Percentiles rank a stretch among this genome's conserved stretches.
phyloP scores from a whole-genome alignment of 192 early-diverging fungal species.

The Chytriomyces hyalinus region DNA sequence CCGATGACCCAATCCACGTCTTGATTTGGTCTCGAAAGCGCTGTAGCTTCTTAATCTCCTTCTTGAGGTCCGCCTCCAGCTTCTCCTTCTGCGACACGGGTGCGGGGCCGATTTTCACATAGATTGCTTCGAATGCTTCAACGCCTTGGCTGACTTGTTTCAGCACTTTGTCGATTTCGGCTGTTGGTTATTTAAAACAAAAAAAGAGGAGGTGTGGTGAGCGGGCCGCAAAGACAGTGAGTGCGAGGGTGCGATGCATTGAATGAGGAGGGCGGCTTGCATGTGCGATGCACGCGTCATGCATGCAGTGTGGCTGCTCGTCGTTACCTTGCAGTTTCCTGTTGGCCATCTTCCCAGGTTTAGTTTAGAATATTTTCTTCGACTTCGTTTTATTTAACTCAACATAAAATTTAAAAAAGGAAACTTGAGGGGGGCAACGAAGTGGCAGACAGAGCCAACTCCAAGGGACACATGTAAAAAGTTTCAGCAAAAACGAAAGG shows the following conservation, averaged over 20 bases:
- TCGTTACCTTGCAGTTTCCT: not conserved
- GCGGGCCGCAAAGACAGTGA: too few relatives aligned
- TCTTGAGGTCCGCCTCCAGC: slow-evolving; percentile 93
- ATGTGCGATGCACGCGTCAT: not conserved
- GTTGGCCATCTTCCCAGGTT: not conserved
- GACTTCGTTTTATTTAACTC: too few relatives aligned
- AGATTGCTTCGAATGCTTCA: slow-evolving; percentile 89
- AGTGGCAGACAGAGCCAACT: too few relatives aligned
- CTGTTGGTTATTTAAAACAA: slow-evolving; percentile 45
- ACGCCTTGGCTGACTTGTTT: slow-evolving; percentile 97
- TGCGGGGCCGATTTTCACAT: slow-evolving; percentile 72
- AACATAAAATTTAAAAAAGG: too few relatives aligned
- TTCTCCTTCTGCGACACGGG: slow-evolving; percentile 95
- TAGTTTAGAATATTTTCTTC: too few relatives aligned
- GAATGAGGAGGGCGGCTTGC: not conserved
- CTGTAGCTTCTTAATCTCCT: slow-evolving; percentile 99
- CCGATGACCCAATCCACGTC: slow-evolving; percentile 90
- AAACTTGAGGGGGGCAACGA: too few relatives aligned
- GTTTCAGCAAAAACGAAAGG: too few relatives aligned
- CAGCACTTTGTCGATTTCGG: slow-evolving; percentile 93
- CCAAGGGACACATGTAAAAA: too few relatives aligned
- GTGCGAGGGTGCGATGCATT: too few relatives aligned
- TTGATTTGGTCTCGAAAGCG: slow-evolving; percentile 97
- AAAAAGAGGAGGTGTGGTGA: too few relatives aligned
- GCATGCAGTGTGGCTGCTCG: not conserved